Evolutionary conservation across 257 asterid species (phyloP), one percentile per base, ranked within the genome.

Genomic region (Marsdenia floribunda): DNA sequence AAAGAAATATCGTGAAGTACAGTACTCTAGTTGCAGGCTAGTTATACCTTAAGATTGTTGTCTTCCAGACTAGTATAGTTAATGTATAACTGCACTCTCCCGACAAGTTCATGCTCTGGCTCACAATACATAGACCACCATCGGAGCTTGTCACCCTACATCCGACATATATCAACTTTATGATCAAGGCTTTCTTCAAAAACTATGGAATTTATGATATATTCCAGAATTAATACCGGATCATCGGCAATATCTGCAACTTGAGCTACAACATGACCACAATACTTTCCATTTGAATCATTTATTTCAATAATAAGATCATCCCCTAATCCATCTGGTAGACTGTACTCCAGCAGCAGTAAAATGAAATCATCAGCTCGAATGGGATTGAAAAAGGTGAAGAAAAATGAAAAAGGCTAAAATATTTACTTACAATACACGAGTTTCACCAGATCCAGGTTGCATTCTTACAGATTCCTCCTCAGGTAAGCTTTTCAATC

Each of bases 401-500:
- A 44, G 42, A 38, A 44, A 42, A n/a, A n/a, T n/a, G 35, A 33
- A 49, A 55, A 73, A 26, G 49, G 55, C 19, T 80, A 81, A 71
- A 76, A 35, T 44, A n/a, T 70, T 66, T 58, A 88, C 98, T 15
- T 87, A 94, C 99, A 94, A 92, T 67, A 94, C 86, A 71, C 90
- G 92, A 77, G 88, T 88, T 90, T 94, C 99, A 37, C 96, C 93
- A 24, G 99, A 90, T 86, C 97, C 99, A 76, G 99, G 93, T 81
- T 86, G 98, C 96, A 94, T 87, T 85, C 89, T 88, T 68, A 90
- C 90, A 69, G 84, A 86, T 70, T 92, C 98, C 76, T 87, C 93
- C 78, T 90, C 96, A 26, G 92, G 88, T 70, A 88, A 87, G 75
- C 96, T 94, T 85, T 92, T 94, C 82, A 92, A 71, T 78, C 93